Evolutionary conservation across 1,284 basidiomycete species (phyloP), one percentile per base, ranked within the genome.

Genomic region (Malassezia furfur): DNA sequence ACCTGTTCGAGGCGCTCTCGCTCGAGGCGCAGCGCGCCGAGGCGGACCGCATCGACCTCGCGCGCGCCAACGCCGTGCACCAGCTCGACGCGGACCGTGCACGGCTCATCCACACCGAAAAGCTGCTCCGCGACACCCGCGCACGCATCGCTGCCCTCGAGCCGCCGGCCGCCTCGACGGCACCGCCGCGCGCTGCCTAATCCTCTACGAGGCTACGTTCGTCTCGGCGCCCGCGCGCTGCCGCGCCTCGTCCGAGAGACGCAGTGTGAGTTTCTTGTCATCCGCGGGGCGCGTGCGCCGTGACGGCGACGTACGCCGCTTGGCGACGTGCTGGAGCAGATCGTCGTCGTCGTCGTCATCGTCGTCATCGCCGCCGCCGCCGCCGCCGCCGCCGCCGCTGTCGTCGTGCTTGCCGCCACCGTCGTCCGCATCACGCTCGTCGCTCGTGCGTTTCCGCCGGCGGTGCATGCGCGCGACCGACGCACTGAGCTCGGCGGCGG

Each of bases 1-100:
- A 70, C 14, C 52, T 70, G 8, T 59, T 70, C 28, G 63, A 71
- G 25, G 79, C 96, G 88, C 68, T 85, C 81, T 46, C 77, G 77
- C 51, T 81, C 81, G 61, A 91, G 91, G 86, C 88, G 86, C 77
- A 85, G 81, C 72, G 87, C 86, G 53, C 60, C 14, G 93, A 96
- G 73, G 81, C 80, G 3, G 85, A 87, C 35, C 78, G 86, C 49
- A 74, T 96, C 48, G 88, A 91, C 50, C 81, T 82, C 49, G 90
- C 87, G 4, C 79, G 84, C 45, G 84, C 84, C 64, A 77, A 80
- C 25, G 80, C 93, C 31, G 61, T 74, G 12, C 61, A 62, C 9
- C 68, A 76, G 59, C 69, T 76, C 14, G 74, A 76, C 36, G 57
- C 59, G 22, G 62, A 74, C 17, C 57, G 75, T 9, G 53, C 63